A percentile compares a stretch with the other conserved stretches of the same genome.
phyloP scores from a whole-genome alignment of 345 rosid species.

The Eutrema heterophyllum region DNA sequence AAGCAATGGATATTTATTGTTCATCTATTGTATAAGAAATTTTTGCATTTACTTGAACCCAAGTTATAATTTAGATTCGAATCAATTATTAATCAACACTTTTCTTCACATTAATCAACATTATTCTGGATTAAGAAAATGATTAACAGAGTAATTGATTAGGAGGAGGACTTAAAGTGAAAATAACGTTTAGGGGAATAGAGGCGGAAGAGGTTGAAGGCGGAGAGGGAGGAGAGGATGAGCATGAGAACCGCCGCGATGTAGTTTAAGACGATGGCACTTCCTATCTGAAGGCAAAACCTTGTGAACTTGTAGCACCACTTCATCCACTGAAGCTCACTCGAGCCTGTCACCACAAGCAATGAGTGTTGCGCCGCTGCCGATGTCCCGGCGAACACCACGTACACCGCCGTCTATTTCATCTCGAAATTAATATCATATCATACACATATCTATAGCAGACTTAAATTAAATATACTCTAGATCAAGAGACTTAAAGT shows the following conservation, averaged over 20 bases:
- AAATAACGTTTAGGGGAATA: conserved; percentile 52
- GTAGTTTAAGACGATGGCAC: conserved; percentile 39
- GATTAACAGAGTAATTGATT: neutral
- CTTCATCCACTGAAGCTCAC: conserved; percentile 62
- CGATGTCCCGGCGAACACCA: conserved; percentile 38
- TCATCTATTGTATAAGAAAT: neutral
- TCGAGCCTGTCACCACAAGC: conserved; percentile 42
- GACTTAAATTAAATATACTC: neutral
- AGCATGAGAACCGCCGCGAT: conserved; percentile 33
- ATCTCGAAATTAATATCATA: neutral
- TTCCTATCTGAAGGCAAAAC: conserved; percentile 65
- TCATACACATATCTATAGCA: neutral
- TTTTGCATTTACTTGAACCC: neutral
- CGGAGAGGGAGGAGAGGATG: conserved; percentile 44
- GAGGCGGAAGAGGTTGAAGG: conserved; percentile 61
- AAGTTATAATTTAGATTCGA: neutral
- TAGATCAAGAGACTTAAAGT: neutral
- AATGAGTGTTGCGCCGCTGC: conserved; percentile 44
- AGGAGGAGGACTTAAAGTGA: conserved; percentile 30
- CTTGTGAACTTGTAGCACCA: conserved; percentile 60
- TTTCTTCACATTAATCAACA: neutral
- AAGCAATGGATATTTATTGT: neutral
- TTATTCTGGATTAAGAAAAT: neutral
- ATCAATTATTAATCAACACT: neutral
- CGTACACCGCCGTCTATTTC: conserved; percentile 44